A percentile compares a stretch with the other conserved stretches of the same genome.
Evolutionary conservation across 1,284 basidiomycete genomes (phyloP).

Genomic region (Moesziomyces antarcticus): DNA sequence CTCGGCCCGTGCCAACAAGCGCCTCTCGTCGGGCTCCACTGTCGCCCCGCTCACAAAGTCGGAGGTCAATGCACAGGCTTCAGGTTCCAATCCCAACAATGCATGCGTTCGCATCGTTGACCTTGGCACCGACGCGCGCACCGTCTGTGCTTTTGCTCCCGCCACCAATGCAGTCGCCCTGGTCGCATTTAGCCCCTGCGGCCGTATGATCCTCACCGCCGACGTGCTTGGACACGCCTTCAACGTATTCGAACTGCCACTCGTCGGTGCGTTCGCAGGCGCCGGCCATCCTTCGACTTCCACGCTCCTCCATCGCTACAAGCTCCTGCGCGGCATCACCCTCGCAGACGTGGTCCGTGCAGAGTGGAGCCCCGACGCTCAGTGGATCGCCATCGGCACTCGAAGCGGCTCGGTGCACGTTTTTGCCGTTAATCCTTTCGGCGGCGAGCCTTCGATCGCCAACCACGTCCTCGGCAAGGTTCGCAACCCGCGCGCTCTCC

Average conservation of each 20-base stretch:
- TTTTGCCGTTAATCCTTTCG: slow-evolving; percentile 45
- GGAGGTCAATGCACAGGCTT: neutral
- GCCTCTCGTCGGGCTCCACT: slow-evolving; percentile 15
- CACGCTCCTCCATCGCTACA: slow-evolving; percentile 33
- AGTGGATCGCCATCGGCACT: slow-evolving; percentile 44
- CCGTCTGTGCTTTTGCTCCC: slow-evolving; percentile 33
- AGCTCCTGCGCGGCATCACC: slow-evolving; percentile 46
- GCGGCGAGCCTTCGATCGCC: slow-evolving; percentile 27
- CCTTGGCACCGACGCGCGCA: slow-evolving; percentile 17
- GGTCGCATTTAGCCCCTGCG: slow-evolving; percentile 34
- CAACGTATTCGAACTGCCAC: slow-evolving; percentile 38
- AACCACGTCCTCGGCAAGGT: slow-evolving; percentile 40
- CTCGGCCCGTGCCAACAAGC: slow-evolving; percentile 8
- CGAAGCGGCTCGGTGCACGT: slow-evolving; percentile 44
- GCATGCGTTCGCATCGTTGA: slow-evolving; percentile 33
- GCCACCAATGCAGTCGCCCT: slow-evolving; percentile 18
- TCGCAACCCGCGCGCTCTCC: slow-evolving; percentile 19
- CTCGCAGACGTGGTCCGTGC: slow-evolving; percentile 38
- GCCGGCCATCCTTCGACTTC: neutral
- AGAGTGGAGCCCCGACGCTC: slow-evolving; percentile 35
- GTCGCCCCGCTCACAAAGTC: neutral
- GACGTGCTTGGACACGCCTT: slow-evolving; percentile 42
- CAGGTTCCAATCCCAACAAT: neutral
- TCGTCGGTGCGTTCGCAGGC: slow-evolving; percentile 22
- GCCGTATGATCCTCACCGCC: slow-evolving; percentile 33